Percentiles rank a stretch among this genome's conserved stretches.
Conservation (phyloP, 305 asterid species). For the Caryopteris hybrid region DNA sequence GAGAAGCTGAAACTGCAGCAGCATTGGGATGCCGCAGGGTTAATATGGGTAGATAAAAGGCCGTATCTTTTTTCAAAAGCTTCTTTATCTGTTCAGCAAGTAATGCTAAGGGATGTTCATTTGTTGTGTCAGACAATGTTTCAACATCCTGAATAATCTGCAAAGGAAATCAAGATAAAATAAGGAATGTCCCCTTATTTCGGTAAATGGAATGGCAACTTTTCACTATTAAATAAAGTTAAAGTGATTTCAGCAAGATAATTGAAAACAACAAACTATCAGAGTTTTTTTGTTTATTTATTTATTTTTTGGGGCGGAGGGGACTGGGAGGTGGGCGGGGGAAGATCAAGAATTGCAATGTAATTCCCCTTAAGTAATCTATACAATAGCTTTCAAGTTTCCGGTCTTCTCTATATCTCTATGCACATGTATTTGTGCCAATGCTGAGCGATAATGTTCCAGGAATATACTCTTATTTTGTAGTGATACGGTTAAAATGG, state of each 20-base stretch:
- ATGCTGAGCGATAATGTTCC: too few species aligned
- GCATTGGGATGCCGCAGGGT: conserved; percentile 71
- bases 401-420: too few species aligned
- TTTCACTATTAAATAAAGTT: neutral
- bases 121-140: conserved; percentile 58
- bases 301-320: too few species aligned
- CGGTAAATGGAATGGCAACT: conserved; percentile 1
- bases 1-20: conserved; percentile 82
- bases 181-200: conserved; percentile 14
- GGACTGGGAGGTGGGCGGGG: too few species aligned
- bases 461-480: too few species aligned
- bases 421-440: too few species aligned
- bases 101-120: conserved; percentile 81
- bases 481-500: too few species aligned
- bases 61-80: conserved; percentile 54
- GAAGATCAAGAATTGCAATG: too few species aligned
- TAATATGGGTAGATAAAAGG: conserved; percentile 71
- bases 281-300: too few species aligned
- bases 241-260: neutral
- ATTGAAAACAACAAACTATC: neutral
- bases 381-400: too few species aligned
- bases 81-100: conserved; percentile 80
- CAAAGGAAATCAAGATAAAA: conserved; percentile 21
- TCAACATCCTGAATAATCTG: conserved; percentile 91
- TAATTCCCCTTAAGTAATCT: too few species aligned